Base-by-base conservation (phyloP, 2,329 filamentous ascomycete genomes). In the Ophiostoma ips region DNA sequence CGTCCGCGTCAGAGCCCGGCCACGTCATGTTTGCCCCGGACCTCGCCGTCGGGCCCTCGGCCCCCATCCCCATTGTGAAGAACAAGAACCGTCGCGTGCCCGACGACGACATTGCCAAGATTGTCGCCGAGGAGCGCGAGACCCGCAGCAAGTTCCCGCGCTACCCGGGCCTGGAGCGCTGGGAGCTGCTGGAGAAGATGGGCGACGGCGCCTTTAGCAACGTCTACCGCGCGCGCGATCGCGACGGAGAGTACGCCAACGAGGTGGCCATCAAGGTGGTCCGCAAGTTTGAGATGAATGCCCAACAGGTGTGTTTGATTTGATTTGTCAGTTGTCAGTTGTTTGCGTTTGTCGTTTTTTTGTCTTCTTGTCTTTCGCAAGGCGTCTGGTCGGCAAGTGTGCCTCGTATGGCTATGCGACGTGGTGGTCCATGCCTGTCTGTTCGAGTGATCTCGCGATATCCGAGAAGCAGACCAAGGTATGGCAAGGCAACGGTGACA, bases 151-250 rank as follows among this genome's bases (percentile, higher is more conserved):
- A 89, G 66, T 82, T 96, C 61, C 90, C 92, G 37, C 77, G 72
- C 58, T 94, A 94, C 60, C 85, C 87, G 1, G 87, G 87, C 35
- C 71, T 94, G 36, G 87, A 94, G 59, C 72, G 89, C 61, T 98
- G 86, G 83, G 79, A 83, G 49, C 71, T 95, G 33, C 52, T 92
- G 48, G 89, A 95, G 68, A 96, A 96, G 76, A 98, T 98, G 90
- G 92, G 92, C 56, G 92, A 96, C 59, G 92, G 92, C 54, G 92
- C 92, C 53, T 98, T 98, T 74, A 96, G 90, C 72, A 96, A 96
- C 62, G 92, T 98, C 56, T 98, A 96, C 67, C 82, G 87, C 36
- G 92, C 92, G 35, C 77, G 75, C 58, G 92, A 98, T 64, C 64
- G 69, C 43, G 75, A 80, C 6, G 84, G 85, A 37, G 72, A 81